phyloP scores from a whole-genome alignment of 441 rosid genomes.

The Heliophila coronopifolia region DNA sequence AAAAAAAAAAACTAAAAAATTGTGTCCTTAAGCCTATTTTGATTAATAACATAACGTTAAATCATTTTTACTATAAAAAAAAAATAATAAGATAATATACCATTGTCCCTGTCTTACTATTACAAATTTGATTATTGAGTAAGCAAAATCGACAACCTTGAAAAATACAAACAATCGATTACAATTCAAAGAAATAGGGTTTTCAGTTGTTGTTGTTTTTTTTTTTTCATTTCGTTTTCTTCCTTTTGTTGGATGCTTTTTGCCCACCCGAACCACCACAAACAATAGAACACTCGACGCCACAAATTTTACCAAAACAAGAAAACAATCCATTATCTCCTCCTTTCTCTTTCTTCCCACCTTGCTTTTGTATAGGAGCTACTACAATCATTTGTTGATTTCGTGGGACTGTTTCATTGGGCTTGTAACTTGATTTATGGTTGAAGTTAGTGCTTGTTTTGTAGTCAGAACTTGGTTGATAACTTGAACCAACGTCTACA shows the following conservation, averaged over 20 bases:
- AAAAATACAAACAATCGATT: slow-evolving; percentile 5
- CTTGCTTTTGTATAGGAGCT: slow-evolving; percentile 9
- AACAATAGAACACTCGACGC: slow-evolving; percentile 68
- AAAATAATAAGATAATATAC: neutral
- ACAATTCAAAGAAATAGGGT: neutral
- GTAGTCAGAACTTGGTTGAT: slow-evolving; percentile 30
- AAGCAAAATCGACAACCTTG: slow-evolving; percentile 15
- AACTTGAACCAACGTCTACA: slow-evolving; percentile 27
- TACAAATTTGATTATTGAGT: neutral
- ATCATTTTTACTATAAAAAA: neutral
- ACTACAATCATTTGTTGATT: slow-evolving; percentile 22
- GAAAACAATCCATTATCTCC: slow-evolving; percentile 50
- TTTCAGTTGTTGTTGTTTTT: no score
- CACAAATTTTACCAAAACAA: slow-evolving; percentile 63
- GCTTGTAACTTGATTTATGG: slow-evolving; percentile 26
- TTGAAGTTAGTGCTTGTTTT: slow-evolving; percentile 22
- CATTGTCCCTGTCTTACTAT: slow-evolving; percentile 11
- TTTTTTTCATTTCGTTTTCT: slow-evolving; percentile 23
- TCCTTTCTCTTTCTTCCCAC: slow-evolving; percentile 25
- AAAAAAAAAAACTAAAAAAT: no score
- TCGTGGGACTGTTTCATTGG: slow-evolving; percentile 19
- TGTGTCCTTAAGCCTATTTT: no score
- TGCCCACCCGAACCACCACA: slow-evolving; percentile 46
- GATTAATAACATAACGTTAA: no score
- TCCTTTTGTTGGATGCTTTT: slow-evolving; percentile 25